phyloP scores from a whole-genome alignment of 2,329 filamentous ascomycete species.

The Hymenoscyphus fructigenus region DNA sequence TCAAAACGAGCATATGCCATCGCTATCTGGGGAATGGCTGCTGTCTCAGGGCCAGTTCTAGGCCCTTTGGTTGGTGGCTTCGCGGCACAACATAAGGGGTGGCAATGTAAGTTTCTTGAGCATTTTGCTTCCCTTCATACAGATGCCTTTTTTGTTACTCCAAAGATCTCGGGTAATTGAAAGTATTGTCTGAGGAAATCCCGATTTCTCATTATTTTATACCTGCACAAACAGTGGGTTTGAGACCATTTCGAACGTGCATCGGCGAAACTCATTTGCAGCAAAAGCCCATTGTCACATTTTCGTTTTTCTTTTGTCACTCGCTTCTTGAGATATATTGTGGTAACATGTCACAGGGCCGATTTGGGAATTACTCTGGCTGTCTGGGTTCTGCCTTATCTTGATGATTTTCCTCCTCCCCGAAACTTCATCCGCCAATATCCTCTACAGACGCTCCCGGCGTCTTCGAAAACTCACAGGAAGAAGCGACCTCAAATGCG shows the following conservation, averaged over 20 bases:
- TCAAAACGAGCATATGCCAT: slow-evolving; percentile 7
- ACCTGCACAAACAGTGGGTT: too few species aligned
- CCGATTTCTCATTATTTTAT: too few species aligned
- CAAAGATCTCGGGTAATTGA: neutral
- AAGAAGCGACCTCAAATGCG: slow-evolving; percentile 51
- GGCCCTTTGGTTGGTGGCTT: slow-evolving; percentile 54
- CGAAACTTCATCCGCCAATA: slow-evolving; percentile 57
- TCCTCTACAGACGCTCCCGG: slow-evolving; percentile 56
- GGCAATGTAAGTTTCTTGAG: slow-evolving; percentile 44
- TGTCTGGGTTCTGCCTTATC: slow-evolving; percentile 54
- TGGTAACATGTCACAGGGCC: slow-evolving; percentile 41
- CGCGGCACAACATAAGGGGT: slow-evolving; percentile 51
- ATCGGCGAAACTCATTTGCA: too few species aligned
- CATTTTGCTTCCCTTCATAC: neutral
- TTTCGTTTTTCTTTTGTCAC: neutral
- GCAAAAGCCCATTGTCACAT: neutral
- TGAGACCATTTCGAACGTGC: too few species aligned
- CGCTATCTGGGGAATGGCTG: slow-evolving; percentile 3
- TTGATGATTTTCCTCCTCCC: slow-evolving; percentile 60
- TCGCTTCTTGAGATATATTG: neutral
- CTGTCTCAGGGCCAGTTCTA: neutral
- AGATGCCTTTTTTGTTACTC: neutral
- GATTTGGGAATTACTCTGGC: slow-evolving; percentile 61
- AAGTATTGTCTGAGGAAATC: too few species aligned
- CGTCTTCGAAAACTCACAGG: slow-evolving; percentile 59